Percentiles rank a stretch among this genome's conserved stretches.
These are phyloP conservation scores for Corymbia calophylla DNA, from an alignment of 441 rosid genomes.

Conservation along the genomic window DNA sequence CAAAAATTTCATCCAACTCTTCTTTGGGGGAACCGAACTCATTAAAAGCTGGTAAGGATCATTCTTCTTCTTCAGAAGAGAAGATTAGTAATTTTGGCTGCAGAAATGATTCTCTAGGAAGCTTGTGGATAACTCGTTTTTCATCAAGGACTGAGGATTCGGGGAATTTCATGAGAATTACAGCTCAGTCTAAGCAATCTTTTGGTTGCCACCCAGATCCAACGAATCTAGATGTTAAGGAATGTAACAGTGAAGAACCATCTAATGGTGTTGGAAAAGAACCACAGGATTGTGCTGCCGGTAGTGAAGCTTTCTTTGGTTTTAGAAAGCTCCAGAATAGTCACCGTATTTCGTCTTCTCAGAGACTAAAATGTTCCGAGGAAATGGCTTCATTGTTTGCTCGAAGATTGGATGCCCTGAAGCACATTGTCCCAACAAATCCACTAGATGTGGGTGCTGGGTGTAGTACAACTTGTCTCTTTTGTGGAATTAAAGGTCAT, in stretches of 20 bases:
- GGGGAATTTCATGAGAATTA: constrained; percentile 14
- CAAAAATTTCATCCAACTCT: constrained; percentile 23
- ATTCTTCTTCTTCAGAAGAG: constrained; percentile 25
- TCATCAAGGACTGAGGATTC: constrained; percentile 31
- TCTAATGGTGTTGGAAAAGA: constrained; percentile 3
- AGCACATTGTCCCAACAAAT: constrained; percentile 33
- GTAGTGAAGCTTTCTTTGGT: constrained; percentile 21
- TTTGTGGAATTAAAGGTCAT: constrained; percentile 71
- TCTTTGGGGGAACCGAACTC: constrained; percentile 31
- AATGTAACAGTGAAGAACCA: constrained; percentile 9
- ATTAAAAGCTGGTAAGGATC: constrained; percentile 13
- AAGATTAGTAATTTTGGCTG: constrained; percentile 23
- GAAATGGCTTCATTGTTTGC: constrained; percentile 62
- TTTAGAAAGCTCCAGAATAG: constrained; percentile 15
- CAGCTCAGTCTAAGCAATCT: constrained; percentile 7
- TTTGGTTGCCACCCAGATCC: constrained; percentile 3
- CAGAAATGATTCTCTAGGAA: constrained; percentile 38
- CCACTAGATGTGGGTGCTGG: constrained; percentile 21
- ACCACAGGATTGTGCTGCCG: constrained; percentile 6
- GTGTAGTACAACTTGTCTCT: constrained; percentile 39
- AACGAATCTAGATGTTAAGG: constrained; percentile 7
- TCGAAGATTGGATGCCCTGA: constrained; percentile 71
- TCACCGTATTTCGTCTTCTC: constrained; percentile 19
- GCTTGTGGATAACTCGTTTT: constrained; percentile 77
- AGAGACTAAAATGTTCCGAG: constrained; percentile 40